Evolutionary conservation across 306 rosid genomes (phyloP).

Genomic region (Oxytropis ochrocephala): DNA sequence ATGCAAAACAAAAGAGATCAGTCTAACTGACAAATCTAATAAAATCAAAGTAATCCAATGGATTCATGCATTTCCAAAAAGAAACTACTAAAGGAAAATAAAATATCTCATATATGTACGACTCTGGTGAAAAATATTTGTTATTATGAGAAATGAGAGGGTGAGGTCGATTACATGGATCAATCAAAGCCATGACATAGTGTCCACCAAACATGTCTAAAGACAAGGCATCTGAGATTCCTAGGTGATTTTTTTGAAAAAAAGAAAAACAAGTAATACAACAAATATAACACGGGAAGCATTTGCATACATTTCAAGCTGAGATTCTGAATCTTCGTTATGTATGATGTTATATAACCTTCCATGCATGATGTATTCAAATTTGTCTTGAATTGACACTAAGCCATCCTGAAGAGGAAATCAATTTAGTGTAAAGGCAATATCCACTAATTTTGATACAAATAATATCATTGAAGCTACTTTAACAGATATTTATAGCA

Average conservation of each 20-base stretch:
- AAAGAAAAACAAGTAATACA: neutral
- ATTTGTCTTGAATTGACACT: conserved; percentile 74
- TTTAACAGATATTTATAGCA: neutral
- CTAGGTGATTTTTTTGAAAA: neutral
- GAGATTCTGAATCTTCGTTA: conserved; percentile 40
- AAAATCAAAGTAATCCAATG: neutral
- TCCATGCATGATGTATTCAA: conserved; percentile 91
- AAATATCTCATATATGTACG: neutral
- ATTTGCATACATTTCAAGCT: conserved; percentile 56
- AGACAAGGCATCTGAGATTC: neutral
- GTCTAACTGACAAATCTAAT: neutral
- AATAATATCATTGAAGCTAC: neutral
- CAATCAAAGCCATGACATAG: neutral
- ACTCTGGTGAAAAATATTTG: too few species aligned
- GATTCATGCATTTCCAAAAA: neutral
- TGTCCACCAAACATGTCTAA: neutral
- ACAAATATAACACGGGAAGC: neutral
- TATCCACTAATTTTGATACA: neutral
- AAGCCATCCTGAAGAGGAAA: conserved; percentile 53
- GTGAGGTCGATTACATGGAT: neutral
- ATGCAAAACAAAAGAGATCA: conserved; percentile 2
- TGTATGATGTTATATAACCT: conserved; percentile 51
- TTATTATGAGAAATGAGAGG: too few species aligned
- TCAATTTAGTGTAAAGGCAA: conserved; percentile 11
- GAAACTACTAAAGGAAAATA: neutral